A percentile compares a stretch with the other conserved stretches of the same genome.
These are phyloP conservation scores for Blastosporella zonata DNA, from an alignment of 1,284 basidiomycete species.

Conservation along the genomic window DNA sequence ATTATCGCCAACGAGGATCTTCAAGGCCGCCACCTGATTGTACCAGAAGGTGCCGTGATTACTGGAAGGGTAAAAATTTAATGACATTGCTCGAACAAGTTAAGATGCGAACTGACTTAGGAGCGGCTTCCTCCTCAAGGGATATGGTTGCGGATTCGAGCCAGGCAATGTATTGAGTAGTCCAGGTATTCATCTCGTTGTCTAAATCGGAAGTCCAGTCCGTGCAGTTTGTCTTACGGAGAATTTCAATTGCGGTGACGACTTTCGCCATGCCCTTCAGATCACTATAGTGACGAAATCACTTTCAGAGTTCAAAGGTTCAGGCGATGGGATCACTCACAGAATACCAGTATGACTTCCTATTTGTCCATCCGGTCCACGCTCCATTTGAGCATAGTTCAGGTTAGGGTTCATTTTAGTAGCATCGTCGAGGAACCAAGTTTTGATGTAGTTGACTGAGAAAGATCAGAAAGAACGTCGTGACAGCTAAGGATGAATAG, in stretches of 20 bases:
- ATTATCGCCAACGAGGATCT: slow-evolving; percentile 45
- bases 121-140: slow-evolving; percentile 43
- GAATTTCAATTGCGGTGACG: slow-evolving; percentile 52
- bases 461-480: slow-evolving; percentile 3
- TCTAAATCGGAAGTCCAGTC: slow-evolving; percentile 60
- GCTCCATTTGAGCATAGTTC: slow-evolving; percentile 61
- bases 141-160: slow-evolving; percentile 51
- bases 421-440: slow-evolving; percentile 57
- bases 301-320: not conserved
- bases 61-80: slow-evolving; percentile 29
- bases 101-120: slow-evolving; percentile 43
- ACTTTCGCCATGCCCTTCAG: slow-evolving; percentile 62
- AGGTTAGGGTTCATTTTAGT: slow-evolving; percentile 70
- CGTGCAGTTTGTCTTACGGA: slow-evolving; percentile 45
- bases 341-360: slow-evolving; percentile 63
- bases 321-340: slow-evolving; percentile 37
- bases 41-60: slow-evolving; percentile 61
- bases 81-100: not conserved
- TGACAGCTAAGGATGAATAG: not conserved
- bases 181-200: slow-evolving; percentile 50
- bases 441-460: slow-evolving; percentile 44
- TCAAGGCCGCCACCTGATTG: slow-evolving; percentile 47
- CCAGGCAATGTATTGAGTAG: slow-evolving; percentile 51
- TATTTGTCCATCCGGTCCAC: slow-evolving; percentile 52
- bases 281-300: slow-evolving; percentile 36